Base-by-base conservation (phyloP, 768 basidiomycete genomes). In the Leccinellum luteum region DNA sequence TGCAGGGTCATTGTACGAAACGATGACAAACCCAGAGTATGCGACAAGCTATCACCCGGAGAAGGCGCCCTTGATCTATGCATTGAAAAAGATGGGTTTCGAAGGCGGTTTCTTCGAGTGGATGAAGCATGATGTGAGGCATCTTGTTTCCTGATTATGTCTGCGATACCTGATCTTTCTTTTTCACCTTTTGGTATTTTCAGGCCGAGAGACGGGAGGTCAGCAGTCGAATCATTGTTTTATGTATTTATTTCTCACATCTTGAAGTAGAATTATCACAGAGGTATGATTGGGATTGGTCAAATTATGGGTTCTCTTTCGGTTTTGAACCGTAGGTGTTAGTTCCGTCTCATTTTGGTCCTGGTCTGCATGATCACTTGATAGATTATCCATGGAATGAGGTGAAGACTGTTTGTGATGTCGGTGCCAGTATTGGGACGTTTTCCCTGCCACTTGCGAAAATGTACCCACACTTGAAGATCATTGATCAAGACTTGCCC, bases 401-500 rank as follows among this genome's bases (percentile, higher is more conserved):
- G 51, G 56, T 64, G 25, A 55, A 63, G 30, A 64, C 65, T 9
- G 56, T 74, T 32, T 66, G 67, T 12, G 72, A 73, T 49, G 57
- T 73, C 19, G 72, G 71, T 5, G 64, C 71, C 12, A 66, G 71
- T 17, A 27, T 67, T 6, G 71, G 71, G 7, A 62, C 66, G 1
- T 54, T 73, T n/a, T 70, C 73, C 43, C 31, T 65, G 1, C 64
- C 67, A 19, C 63, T 73, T 50, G 52, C 67, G 4, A 72, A 60
- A 54, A 60, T 54, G 44, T 61, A 62, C 49, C 70, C 71, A 5
- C 67, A 69, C 28, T 41, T 73, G 27, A 68, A 64, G 38, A 64
- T 73, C 31, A 47, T 45, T 8, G 41, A 69, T 25, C 70, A 73
- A 50, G 71, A 73, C 54, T 54, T 73, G 23, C 70, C 71, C 13